Conservation (phyloP, 345 rosid genomes). For the Trapa bicornis region DNA sequence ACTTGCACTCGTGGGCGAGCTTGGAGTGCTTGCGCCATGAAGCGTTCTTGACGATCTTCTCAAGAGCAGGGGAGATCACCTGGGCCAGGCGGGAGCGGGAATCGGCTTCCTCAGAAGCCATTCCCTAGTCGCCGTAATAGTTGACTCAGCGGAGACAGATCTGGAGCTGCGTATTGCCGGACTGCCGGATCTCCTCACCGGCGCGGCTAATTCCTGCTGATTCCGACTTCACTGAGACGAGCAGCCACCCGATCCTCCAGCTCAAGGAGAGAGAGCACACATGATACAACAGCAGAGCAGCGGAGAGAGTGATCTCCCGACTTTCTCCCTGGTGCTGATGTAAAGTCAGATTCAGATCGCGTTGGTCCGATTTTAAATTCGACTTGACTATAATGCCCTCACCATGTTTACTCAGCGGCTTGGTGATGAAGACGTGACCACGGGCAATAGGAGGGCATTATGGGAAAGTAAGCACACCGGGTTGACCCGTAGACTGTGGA, state of each 20-base stretch:
- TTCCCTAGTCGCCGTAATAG: constrained; percentile 36
- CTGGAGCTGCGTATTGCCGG: neutral
- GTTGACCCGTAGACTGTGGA: no score
- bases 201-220: neutral
- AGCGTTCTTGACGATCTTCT: constrained; percentile 79
- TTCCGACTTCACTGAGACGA: neutral
- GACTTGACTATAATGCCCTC: constrained; percentile 1
- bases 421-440: neutral
- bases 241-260: neutral
- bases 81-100: constrained; percentile 92
- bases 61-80: constrained; percentile 66
- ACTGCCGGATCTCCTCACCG: neutral
- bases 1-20: constrained; percentile 88
- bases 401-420: neutral
- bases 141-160: constrained; percentile 16
- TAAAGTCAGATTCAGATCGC: constrained; percentile 7
- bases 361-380: neutral
- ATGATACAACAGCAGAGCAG: neutral
- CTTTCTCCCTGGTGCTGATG: neutral
- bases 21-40: constrained; percentile 98
- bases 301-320: neutral
- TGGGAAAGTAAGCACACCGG: neutral
- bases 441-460: neutral
- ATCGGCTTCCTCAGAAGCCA: constrained; percentile 99
- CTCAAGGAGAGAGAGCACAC: neutral